Conservation (phyloP, 106 monocot genomes). For the Acorus calamus region DNA sequence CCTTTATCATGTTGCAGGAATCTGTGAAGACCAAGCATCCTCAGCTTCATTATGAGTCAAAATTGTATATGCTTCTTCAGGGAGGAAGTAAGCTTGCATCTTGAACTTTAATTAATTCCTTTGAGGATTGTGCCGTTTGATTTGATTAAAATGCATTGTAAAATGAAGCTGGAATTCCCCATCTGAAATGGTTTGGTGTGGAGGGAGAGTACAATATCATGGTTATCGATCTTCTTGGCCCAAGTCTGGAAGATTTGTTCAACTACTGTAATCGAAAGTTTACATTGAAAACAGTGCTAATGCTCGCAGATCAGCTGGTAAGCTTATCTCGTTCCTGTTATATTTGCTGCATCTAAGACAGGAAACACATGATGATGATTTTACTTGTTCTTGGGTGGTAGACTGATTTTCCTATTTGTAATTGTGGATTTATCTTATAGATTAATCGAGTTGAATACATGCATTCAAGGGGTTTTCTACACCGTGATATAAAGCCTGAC, state of each 20-base stretch:
- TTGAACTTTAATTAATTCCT: not conserved
- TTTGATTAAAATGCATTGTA: not conserved
- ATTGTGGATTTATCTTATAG: constrained; percentile 19
- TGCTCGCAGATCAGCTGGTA: constrained; percentile 84
- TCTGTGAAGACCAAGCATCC: constrained; percentile 75
- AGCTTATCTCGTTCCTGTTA: not conserved
- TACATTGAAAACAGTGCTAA: constrained; percentile 67
- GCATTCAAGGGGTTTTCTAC: constrained; percentile 86
- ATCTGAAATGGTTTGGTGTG: constrained; percentile 70
- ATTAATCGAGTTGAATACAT: constrained; percentile 78
- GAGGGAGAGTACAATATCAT: constrained; percentile 74
- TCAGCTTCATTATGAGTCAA: constrained; percentile 94
- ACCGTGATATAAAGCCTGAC: constrained; percentile 92
- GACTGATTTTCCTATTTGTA: too few species aligned
- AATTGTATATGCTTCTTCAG: constrained; percentile 83
- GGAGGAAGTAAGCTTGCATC: constrained; percentile 72
- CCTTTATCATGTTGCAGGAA: constrained; percentile 41
- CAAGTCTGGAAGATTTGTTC: constrained; percentile 82
- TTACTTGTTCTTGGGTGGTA: constrained; percentile 2
- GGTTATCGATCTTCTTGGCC: constrained; percentile 90
- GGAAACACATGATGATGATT: constrained; percentile 10
- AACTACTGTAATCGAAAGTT: constrained; percentile 66
- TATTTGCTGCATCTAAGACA: not conserved
- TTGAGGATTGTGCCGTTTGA: not conserved
- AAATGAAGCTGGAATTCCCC: constrained; percentile 65